Conservation (phyloP, 1,284 basidiomycete genomes). For the Marasmius oreades region DNA sequence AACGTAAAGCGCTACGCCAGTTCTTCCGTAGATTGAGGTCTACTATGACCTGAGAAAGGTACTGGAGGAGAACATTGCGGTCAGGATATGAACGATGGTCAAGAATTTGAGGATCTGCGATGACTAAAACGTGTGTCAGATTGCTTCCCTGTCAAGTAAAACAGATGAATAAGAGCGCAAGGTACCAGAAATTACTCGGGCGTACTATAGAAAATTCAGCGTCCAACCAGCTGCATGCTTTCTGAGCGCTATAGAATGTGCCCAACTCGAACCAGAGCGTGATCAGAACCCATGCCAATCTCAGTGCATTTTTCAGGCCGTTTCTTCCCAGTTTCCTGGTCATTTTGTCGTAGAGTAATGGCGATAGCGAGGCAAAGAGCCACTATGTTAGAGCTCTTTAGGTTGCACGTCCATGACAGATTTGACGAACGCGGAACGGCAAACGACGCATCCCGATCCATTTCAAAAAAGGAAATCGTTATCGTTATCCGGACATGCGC, state of each 20-base stretch:
- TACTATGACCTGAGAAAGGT: conserved; percentile 53
- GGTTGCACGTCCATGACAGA: too few species aligned
- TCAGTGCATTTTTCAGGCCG: conserved; percentile 29
- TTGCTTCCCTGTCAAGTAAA: background rate
- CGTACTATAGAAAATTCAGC: conserved; percentile 25
- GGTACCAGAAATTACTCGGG: conserved; percentile 3
- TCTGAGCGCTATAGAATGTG: conserved; percentile 47
- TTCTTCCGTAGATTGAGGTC: conserved; percentile 80
- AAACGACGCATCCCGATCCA: too few species aligned
- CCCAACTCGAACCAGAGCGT: conserved; percentile 73
- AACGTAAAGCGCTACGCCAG: conserved; percentile 67
- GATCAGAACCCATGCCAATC: conserved; percentile 52
- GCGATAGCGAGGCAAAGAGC: conserved; percentile 16
- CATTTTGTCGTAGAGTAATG: conserved; percentile 3
- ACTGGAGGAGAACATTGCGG: conserved; percentile 42
- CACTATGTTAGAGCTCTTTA: too few species aligned
- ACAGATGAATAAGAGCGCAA: background rate
- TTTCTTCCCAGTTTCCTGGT: conserved; percentile 16
- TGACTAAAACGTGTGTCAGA: conserved; percentile 68
- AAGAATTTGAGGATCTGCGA: conserved; percentile 82
- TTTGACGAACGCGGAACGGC: too few species aligned
- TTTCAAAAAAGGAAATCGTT: too few species aligned
- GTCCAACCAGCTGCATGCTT: conserved; percentile 60
- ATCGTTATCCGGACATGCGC: background rate
- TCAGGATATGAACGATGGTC: conserved; percentile 63